Percentiles rank a stretch among this genome's conserved stretches.
Evolutionary conservation across 2,329 filamentous ascomycete species (phyloP).

Genomic region (Colletotrichum zoysiae): DNA sequence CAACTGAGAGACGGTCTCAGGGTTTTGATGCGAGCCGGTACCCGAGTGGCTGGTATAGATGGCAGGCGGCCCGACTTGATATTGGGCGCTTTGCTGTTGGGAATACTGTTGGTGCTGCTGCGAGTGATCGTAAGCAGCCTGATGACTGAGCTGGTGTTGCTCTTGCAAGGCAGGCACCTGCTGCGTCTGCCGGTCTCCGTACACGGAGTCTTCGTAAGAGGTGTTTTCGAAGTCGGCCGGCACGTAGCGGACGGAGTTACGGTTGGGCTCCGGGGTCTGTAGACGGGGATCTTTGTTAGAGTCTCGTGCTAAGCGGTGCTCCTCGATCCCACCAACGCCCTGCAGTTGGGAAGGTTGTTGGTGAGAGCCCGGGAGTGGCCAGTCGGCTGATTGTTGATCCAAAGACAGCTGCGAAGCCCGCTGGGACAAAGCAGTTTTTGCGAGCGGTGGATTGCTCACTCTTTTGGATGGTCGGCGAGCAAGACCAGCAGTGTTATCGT

Average conservation of each 20-base stretch:
- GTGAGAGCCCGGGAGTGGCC: constrained; percentile 49
- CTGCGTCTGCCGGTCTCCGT: constrained; percentile 55
- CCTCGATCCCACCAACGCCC: constrained; percentile 56
- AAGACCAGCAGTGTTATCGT: constrained; percentile 64
- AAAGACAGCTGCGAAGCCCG: constrained; percentile 53
- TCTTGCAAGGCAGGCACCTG: constrained; percentile 49
- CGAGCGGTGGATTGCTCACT: constrained; percentile 61
- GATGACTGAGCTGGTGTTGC: constrained; percentile 53
- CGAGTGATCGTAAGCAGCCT: constrained; percentile 56
- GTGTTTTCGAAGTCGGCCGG: constrained; percentile 59
- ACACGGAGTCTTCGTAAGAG: constrained; percentile 61
- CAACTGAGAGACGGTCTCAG: constrained; percentile 72
- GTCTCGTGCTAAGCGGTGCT: constrained; percentile 51
- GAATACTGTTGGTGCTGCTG: constrained; percentile 46
- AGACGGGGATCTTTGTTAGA: constrained; percentile 56
- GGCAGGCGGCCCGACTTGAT: constrained; percentile 52
- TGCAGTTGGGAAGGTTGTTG: constrained; percentile 60
- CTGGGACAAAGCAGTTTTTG: constrained; percentile 57
- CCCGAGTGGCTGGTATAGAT: constrained; percentile 53
- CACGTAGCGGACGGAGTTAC: constrained; percentile 63
- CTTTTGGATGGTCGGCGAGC: constrained; percentile 70
- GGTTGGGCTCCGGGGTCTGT: constrained; percentile 56
- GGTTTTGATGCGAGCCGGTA: constrained; percentile 57
- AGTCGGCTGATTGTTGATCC: constrained; percentile 51
- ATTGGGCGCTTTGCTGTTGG: constrained; percentile 44